Conservation (phyloP, 2,329 filamentous ascomycete genomes). For the Cylindrodendrum hubeiense region DNA sequence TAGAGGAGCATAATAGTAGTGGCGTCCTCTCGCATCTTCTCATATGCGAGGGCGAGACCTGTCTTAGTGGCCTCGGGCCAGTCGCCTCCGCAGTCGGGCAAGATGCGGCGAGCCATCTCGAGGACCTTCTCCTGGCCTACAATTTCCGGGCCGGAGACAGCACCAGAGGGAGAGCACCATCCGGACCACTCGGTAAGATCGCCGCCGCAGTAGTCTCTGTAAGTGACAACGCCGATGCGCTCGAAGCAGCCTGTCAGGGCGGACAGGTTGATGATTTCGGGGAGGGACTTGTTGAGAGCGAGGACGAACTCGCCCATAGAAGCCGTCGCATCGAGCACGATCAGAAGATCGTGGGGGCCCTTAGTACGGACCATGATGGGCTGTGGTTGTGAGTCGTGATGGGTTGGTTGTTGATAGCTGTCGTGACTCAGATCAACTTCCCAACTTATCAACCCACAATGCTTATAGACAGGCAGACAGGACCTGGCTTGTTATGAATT, state of each 20-base stretch:
- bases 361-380: slow-evolving; percentile 32
- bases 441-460: background rate
- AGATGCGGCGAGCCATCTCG: slow-evolving; percentile 49
- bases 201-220: slow-evolving; percentile 59
- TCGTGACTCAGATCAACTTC: background rate
- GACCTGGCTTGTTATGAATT: background rate
- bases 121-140: slow-evolving; percentile 52
- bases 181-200: slow-evolving; percentile 61
- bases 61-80: slow-evolving; percentile 63
- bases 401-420: slow-evolving; percentile 1
- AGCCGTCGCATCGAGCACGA: slow-evolving; percentile 60
- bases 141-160: slow-evolving; percentile 24
- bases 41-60: slow-evolving; percentile 59
- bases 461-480: background rate
- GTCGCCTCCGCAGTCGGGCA: slow-evolving; percentile 52
- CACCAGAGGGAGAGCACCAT: slow-evolving; percentile 52
- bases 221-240: slow-evolving; percentile 62
- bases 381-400: slow-evolving; percentile 1
- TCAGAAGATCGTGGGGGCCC: slow-evolving; percentile 57
- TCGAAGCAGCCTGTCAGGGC: slow-evolving; percentile 62
- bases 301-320: slow-evolving; percentile 59
- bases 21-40: slow-evolving; percentile 60
- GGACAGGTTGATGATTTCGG: slow-evolving; percentile 63
- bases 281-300: slow-evolving; percentile 59
- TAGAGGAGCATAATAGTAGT: slow-evolving; percentile 64